These are phyloP conservation scores for Ceratobasidium sp. DNA, from an alignment of 1,284 basidiomycete genomes.

Conservation along the genomic window DNA sequence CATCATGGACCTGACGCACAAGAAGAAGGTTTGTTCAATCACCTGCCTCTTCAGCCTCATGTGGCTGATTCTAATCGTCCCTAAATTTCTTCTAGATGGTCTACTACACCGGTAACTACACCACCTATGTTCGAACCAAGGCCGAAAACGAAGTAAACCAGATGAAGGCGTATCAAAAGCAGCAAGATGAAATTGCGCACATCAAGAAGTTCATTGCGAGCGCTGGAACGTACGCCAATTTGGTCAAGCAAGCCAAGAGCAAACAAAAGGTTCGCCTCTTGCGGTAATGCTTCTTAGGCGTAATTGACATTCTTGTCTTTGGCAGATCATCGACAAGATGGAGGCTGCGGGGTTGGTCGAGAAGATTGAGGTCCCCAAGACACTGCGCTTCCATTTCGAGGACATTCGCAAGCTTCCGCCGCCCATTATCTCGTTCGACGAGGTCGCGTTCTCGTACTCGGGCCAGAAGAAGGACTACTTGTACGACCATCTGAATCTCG, in stretches of 20 bases:
- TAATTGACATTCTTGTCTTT: neutral
- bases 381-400: constrained; percentile 94
- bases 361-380: constrained; percentile 79
- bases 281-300: neutral
- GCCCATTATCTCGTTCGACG: constrained; percentile 95
- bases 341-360: constrained; percentile 98
- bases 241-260: constrained; percentile 98
- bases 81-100: constrained; percentile 58
- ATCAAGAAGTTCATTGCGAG: constrained; percentile 99
- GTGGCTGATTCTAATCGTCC: no score
- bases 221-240: constrained; percentile 98
- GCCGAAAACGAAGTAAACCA: constrained; percentile 98
- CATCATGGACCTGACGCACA: constrained; percentile 93
- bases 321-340: constrained; percentile 97
- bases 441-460: constrained; percentile 95
- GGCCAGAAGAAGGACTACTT: constrained; percentile 89
- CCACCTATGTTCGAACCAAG: constrained; percentile 96
- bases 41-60: constrained; percentile 49
- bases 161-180: constrained; percentile 98
- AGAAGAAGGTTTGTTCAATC: constrained; percentile 75
- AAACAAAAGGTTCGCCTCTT: constrained; percentile 80
- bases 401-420: constrained; percentile 94
- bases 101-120: constrained; percentile 97
- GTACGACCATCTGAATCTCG: constrained; percentile 89
- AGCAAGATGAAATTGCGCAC: constrained; percentile 97